phyloP scores from a whole-genome alignment of 805 yeast species.

The Naumovozyma castellii region DNA sequence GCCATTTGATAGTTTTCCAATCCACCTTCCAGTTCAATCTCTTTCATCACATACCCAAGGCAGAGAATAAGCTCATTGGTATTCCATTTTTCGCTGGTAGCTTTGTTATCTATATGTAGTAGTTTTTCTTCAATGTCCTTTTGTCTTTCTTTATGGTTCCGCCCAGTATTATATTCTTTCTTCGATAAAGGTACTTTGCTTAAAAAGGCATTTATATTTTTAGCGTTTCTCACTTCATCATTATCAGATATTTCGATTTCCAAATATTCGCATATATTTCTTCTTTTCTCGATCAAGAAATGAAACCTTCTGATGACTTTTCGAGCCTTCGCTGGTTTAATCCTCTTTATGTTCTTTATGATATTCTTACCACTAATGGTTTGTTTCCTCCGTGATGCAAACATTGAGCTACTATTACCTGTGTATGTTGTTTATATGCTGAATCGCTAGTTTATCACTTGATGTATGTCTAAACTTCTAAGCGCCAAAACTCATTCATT shows the following conservation, averaged over 20 bases:
- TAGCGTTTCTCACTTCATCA: conserved; percentile 15
- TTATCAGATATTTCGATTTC: conserved; percentile 10
- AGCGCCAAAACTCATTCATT: too few species aligned
- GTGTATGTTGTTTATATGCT: neutral
- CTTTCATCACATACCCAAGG: conserved; percentile 51
- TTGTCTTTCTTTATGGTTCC: neutral
- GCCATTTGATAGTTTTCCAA: conserved; percentile 74
- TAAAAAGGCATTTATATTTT: conserved; percentile 13
- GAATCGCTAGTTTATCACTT: too few species aligned
- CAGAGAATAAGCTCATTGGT: conserved; percentile 9
- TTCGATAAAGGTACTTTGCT: conserved; percentile 5
- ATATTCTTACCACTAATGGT: conserved; percentile 30
- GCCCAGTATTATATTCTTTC: conserved; percentile 5
- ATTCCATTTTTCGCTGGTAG: conserved; percentile 7
- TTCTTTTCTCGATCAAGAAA: conserved; percentile 49
- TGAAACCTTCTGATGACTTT: conserved; percentile 73
- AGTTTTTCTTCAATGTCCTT: conserved; percentile 9
- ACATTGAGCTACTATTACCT: neutral
- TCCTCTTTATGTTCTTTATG: conserved; percentile 32
- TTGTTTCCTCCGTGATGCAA: conserved; percentile 18
- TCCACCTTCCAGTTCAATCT: conserved; percentile 63
- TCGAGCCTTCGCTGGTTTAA: conserved; percentile 65
- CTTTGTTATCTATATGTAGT: conserved; percentile 2
- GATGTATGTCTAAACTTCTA: too few species aligned
- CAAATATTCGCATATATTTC: conserved; percentile 32